Evolutionary conservation across 176 grass and related monocot species (phyloP).

Genomic region (Musa acuminata): DNA sequence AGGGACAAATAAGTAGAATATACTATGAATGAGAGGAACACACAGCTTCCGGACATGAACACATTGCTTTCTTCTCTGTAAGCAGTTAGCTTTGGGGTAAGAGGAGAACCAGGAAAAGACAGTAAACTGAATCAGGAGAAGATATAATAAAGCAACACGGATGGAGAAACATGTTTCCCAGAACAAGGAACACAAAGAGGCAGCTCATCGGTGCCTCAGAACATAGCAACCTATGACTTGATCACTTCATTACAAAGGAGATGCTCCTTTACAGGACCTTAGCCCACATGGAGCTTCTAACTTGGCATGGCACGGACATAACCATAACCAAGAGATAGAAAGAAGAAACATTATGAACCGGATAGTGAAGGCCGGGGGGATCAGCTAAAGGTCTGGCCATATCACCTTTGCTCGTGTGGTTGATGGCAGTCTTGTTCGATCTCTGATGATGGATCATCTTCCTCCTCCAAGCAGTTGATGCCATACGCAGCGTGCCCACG

Average conservation of each 20-base stretch:
- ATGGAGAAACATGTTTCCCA: not conserved
- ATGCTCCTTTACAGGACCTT: no score
- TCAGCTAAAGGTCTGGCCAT: no score
- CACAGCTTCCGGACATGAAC: not conserved
- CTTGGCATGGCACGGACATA: no score
- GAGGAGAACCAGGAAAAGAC: not conserved
- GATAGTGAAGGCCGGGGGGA: no score
- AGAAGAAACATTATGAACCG: no score
- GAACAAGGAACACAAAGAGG: not conserved
- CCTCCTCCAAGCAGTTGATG: slow-evolving; percentile 21
- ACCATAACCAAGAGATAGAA: no score
- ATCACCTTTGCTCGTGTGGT: not conserved
- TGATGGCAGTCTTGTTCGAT: not conserved
- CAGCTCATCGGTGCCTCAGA: no score
- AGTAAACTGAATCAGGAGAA: not conserved
- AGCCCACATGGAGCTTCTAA: no score
- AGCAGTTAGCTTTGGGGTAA: not conserved
- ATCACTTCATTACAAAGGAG: no score
- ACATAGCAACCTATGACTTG: no score
- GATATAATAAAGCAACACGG: not conserved
- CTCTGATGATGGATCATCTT: slow-evolving; percentile 13
- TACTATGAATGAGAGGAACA: not conserved
- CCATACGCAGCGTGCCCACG: slow-evolving; percentile 58
- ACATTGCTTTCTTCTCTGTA: not conserved
- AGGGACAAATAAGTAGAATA: no score